Base-by-base conservation (phyloP, 1,139 yeast species). In the Magnusiomyces suaveolens region DNA sequence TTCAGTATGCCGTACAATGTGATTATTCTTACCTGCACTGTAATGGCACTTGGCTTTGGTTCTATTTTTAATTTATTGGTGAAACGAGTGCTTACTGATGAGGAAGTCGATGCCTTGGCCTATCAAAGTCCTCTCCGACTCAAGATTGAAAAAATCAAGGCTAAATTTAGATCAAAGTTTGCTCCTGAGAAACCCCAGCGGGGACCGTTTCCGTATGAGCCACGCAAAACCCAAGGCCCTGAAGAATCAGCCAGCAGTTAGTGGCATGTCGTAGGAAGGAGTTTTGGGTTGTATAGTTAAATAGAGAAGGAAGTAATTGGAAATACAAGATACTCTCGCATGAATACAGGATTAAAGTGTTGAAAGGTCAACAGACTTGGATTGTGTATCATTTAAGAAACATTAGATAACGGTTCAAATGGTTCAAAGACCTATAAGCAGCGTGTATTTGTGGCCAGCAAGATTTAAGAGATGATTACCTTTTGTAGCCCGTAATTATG, bases 1-100 rank as follows among this genome's bases (percentile, higher is more conserved):
- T 94, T 94, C 69, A 87, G 96, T 57, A 94, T 94, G 99, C 98
- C 98, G 1, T 94, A 94, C 68, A 94, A 94, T 65, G 99, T 94
- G 50, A 92, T 94, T 57, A 94, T 94, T 51, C 75, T 94, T 60
- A 87, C 97, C 0, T 87, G 96, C 25, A 94, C 98, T 0, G 85
- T 89, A 12, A 85, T 92, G 86, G 90, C 98, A 0, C 72, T 92
- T 58, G 83, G 92, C 0, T 92, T 90, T 72, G 98, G 98, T 2
- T 81, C 94, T 0, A 66, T 90, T 8, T 89, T 83, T 72, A 90
- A 92, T 64, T 73, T 90, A 56, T 67, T 92, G 48, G 82, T 84
- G 23, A 87, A 90, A 64, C 78, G 82, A 63, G 80, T 87, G 6
- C 83, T 89, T 1, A 81, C 95, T 0, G 88, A 86, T 60, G 86